Evolutionary conservation across 345 rosid genomes (phyloP).

Genomic region (Syzygium aromaticum): DNA sequence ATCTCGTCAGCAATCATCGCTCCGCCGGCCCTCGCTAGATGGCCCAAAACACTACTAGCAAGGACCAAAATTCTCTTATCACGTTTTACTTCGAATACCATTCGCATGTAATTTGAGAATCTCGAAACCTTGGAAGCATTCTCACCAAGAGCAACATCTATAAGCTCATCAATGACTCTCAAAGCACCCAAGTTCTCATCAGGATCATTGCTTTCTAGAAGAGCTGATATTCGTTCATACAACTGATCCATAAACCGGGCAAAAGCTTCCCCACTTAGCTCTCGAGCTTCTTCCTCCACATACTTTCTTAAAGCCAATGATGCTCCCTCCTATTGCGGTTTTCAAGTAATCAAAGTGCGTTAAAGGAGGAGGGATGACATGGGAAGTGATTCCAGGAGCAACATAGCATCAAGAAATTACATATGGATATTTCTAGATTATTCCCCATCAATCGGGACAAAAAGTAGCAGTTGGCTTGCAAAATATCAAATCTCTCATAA

Average conservation of each 20-base stretch:
- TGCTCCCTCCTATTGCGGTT: slow-evolving; percentile 59
- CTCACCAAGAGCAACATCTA: slow-evolving; percentile 89
- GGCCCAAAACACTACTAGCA: slow-evolving; percentile 96
- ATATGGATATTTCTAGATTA: background rate
- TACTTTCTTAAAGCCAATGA: slow-evolving; percentile 76
- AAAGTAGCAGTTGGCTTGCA: background rate
- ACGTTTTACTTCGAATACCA: slow-evolving; percentile 71
- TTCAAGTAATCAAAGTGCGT: background rate
- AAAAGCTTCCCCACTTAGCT: slow-evolving; percentile 83
- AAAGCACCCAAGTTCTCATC: slow-evolving; percentile 92
- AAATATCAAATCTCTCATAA: background rate
- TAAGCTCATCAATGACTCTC: slow-evolving; percentile 84
- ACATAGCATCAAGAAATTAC: background rate
- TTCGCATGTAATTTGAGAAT: slow-evolving; percentile 68
- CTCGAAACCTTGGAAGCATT: slow-evolving; percentile 94
- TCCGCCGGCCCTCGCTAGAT: slow-evolving; percentile 96
- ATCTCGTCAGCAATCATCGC: slow-evolving; percentile 99
- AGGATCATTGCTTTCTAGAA: slow-evolving; percentile 64
- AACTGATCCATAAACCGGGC: slow-evolving; percentile 85
- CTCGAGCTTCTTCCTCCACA: slow-evolving; percentile 81
- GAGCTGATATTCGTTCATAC: slow-evolving; percentile 60
- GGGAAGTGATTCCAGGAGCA: background rate
- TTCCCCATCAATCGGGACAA: background rate
- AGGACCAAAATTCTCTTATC: slow-evolving; percentile 78
- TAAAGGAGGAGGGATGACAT: background rate